A percentile compares a stretch with the other conserved stretches of the same genome.
These are phyloP conservation scores for Salvia hispanica DNA, from an alignment of 257 asterid genomes.

Conservation along the genomic window DNA sequence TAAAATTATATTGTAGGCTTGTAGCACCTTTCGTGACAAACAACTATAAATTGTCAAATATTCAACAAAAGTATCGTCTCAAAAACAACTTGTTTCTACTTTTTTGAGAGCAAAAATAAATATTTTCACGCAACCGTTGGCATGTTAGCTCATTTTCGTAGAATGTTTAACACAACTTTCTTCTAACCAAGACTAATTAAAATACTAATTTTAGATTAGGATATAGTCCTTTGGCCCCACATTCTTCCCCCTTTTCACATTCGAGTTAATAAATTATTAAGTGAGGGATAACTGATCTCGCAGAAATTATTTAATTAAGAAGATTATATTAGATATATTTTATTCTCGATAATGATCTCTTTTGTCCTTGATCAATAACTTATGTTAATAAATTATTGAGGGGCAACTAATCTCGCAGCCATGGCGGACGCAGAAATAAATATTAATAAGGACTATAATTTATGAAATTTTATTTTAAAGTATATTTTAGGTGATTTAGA, in stretches of 20 bases:
- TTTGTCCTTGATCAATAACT: too few species aligned
- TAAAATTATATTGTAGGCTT: too few species aligned
- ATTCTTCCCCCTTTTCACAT: not conserved
- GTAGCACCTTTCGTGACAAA: constrained; percentile 4
- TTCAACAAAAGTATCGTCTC: constrained; percentile 18
- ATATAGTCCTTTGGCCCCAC: not conserved
- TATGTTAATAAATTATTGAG: too few species aligned
- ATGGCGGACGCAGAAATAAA: too few species aligned
- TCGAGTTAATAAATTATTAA: not conserved
- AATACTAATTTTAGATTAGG: not conserved
- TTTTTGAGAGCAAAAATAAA: not conserved
- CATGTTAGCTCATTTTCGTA: constrained; percentile 11
- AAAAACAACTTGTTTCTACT: constrained; percentile 16
- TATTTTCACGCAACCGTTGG: constrained; percentile 21
- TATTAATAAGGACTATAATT: too few species aligned
- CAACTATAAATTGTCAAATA: constrained; percentile 22
- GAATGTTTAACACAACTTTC: not conserved
- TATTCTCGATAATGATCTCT: too few species aligned
- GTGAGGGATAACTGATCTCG: too few species aligned
- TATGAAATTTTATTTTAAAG: too few species aligned
- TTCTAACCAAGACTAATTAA: not conserved
- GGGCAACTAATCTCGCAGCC: not conserved
- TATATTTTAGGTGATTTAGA: too few species aligned
- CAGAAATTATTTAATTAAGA: too few species aligned
- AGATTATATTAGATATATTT: too few species aligned